These are phyloP conservation scores for Botrytis sinoallii DNA, from an alignment of 2,329 filamentous ascomycete genomes.

Conservation along the genomic window DNA sequence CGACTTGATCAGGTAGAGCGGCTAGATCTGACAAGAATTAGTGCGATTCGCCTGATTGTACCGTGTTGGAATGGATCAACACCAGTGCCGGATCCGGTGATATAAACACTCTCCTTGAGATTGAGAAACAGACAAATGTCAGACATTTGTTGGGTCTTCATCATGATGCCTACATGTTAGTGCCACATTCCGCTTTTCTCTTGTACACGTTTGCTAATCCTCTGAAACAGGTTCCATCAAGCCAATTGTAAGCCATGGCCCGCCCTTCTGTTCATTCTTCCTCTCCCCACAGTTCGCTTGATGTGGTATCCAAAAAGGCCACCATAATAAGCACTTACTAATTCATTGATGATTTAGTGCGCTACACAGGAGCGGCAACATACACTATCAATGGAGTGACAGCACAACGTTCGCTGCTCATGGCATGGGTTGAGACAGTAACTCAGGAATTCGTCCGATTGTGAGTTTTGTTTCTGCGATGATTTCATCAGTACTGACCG, in stretches of 20 bases:
- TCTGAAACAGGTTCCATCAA: constrained; percentile 49
- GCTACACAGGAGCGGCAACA: constrained; percentile 13
- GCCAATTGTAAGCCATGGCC: constrained; percentile 14
- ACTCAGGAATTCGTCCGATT: constrained; percentile 20
- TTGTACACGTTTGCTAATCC: background rate
- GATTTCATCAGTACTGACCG: background rate
- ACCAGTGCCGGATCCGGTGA: constrained; percentile 53
- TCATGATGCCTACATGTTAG: constrained; percentile 31
- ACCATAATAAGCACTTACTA: background rate
- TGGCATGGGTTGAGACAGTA: constrained; percentile 19
- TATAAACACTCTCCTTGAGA: constrained; percentile 50
- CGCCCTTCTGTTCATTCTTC: background rate
- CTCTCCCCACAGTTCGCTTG: background rate
- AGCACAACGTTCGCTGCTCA: constrained; percentile 13
- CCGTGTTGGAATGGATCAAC: constrained; percentile 56
- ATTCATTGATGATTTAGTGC: constrained; percentile 2
- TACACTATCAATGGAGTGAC: constrained; percentile 21
- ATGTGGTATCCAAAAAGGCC: background rate
- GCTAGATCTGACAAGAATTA: constrained; percentile 2
- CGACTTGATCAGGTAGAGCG: background rate
- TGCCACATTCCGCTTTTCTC: background rate
- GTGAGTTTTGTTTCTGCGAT: constrained; percentile 12
- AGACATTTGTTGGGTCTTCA: constrained; percentile 53
- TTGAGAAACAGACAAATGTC: constrained; percentile 51
- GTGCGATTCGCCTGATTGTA: constrained; percentile 55